Percentiles rank a stretch among this genome's conserved stretches.
phyloP scores from a whole-genome alignment of 345 rosid species.

The Eucalyptus cladocalyx region DNA sequence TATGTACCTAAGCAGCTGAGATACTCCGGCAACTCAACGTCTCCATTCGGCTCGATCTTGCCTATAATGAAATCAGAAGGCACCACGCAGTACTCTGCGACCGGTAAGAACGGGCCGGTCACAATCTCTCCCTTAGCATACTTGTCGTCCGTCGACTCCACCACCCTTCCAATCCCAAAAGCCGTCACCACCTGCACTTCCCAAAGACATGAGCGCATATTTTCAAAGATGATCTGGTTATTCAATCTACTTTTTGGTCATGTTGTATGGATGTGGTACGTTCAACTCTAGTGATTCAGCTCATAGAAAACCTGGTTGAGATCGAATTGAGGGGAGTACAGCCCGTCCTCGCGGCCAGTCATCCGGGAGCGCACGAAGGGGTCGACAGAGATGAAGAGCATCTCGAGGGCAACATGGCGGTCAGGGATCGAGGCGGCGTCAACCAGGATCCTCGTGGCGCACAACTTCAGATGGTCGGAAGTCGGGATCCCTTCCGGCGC shows the following conservation, averaged over 20 bases:
- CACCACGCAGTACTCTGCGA: constrained; percentile 12
- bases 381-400: constrained; percentile 23
- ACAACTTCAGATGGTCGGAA: constrained; percentile 26
- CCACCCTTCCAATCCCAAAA: constrained; percentile 24
- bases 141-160: constrained; percentile 9
- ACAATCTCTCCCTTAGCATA: constrained; percentile 13
- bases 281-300: background rate
- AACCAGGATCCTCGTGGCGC: background rate
- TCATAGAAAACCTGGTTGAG: constrained; percentile 12
- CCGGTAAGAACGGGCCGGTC: background rate
- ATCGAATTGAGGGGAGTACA: constrained; percentile 4
- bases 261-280: background rate
- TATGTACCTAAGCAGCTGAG: constrained; percentile 17
- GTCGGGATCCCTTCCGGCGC: constrained; percentile 22
- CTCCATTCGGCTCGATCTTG: constrained; percentile 4
- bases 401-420: constrained; percentile 8
- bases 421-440: constrained; percentile 6
- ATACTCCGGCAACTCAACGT: constrained; percentile 8
- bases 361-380: constrained; percentile 21
- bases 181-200: constrained; percentile 1
- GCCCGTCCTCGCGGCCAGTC: constrained; percentile 20
- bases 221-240: background rate
- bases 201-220: background rate
- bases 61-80: background rate
- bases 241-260: background rate